Evolutionary conservation across 2,329 filamentous ascomycete species (phyloP), one percentile per base, ranked within the genome.

Genomic region (Pseudogymnoascus sp.): DNA sequence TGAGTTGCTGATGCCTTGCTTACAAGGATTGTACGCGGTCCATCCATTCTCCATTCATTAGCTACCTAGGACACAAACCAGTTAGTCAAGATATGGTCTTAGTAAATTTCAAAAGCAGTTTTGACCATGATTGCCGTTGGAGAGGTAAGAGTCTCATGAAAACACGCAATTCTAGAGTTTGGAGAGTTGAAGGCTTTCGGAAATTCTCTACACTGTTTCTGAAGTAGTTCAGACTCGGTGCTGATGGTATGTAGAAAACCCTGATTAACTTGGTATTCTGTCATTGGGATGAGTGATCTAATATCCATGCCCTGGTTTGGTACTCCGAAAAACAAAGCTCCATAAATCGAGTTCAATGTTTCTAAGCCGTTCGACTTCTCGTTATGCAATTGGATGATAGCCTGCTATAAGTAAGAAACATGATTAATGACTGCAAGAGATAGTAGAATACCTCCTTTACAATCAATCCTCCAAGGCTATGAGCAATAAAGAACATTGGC

Each of bases 91-190:
- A 23, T 11, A 15, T 11, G 15, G 17, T 13, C 23, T 19, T 11
- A 2, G n/a, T 19, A 40, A 40, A 19, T 40, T 17, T 40, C n/a
- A 40, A 40, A 40, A 19, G 38, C n/a, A 40, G n/a, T 19, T 19
- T 19, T n/a, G n/a, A 40, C 38, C 6, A 19, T 40, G n/a, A 40
- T 40, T 65, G 70, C 69, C 11, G 70, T 71, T 10, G 66, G 69
- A 13, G 70, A 72, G 35, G 63, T 21, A 10, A 64, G 23, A 2
- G 70, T 72, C 63, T 72, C 70, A 60, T 70, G 71, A 61, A 70
- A 72, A 62, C 67, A 71, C 26, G 67, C 33, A 15, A 71, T 40
- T 62, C 70, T 66, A 13, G 63, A 65, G 1, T 65, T 36, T 57
- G 42, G 61, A 33, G 63, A 11, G 47, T 40, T 2, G 38, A 40